Conservation (phyloP, 331 rosid genomes). For the Phaseolus coccineus region DNA sequence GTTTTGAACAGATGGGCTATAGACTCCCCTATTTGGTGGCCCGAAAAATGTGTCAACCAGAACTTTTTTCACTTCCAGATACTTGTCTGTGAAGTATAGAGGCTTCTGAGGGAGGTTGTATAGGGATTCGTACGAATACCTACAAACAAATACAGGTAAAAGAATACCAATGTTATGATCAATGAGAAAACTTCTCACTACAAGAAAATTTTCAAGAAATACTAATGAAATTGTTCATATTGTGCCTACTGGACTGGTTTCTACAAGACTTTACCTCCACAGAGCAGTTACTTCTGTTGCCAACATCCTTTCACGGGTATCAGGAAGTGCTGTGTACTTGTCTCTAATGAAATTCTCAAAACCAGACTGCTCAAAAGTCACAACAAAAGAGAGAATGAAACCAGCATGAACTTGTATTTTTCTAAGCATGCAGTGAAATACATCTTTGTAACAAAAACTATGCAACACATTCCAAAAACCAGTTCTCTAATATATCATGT, state of each 20-base stretch:
- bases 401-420: background rate
- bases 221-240: constrained; percentile 24
- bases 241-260: background rate
- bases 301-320: constrained; percentile 84
- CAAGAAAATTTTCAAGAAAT: constrained; percentile 3
- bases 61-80: constrained; percentile 65
- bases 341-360: constrained; percentile 88
- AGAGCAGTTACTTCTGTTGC: constrained; percentile 89
- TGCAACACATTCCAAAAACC: background rate
- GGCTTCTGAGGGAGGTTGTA: constrained; percentile 66
- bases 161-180: constrained; percentile 8
- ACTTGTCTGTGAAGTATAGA: constrained; percentile 71
- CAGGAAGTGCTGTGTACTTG: constrained; percentile 88
- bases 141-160: constrained; percentile 48
- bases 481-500: background rate
- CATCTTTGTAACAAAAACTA: background rate
- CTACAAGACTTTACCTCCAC: constrained; percentile 68
- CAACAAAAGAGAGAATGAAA: constrained; percentile 4
- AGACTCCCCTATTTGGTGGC: constrained; percentile 77
- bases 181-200: constrained; percentile 7
- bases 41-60: constrained; percentile 79
- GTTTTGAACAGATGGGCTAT: constrained; percentile 92
- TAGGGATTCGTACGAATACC: constrained; percentile 75
- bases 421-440: constrained; percentile 1
- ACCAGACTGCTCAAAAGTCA: constrained; percentile 76